phyloP scores from a whole-genome alignment of 768 basidiomycete genomes.

The Mrakia frigida region DNA sequence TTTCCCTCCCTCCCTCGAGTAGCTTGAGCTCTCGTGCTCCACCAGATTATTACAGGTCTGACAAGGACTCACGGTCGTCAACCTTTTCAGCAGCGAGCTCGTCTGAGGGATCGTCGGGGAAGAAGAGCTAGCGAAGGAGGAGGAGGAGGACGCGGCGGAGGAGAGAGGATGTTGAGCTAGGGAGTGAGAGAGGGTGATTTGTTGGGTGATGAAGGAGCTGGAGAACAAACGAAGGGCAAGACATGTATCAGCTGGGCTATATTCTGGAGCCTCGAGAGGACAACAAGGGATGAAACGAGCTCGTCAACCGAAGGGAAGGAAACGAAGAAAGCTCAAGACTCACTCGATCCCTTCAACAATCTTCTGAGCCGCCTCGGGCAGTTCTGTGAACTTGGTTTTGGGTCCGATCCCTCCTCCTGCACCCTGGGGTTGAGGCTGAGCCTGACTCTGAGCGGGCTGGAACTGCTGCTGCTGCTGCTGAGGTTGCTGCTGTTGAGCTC shows the following conservation, averaged over 20 bases:
- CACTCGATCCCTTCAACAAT: slow-evolving; percentile 31
- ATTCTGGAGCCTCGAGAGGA: too few species aligned
- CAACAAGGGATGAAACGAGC: not conserved
- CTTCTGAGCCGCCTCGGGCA: slow-evolving; percentile 31
- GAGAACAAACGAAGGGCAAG: not conserved
- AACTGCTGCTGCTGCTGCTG: slow-evolving; percentile 26
- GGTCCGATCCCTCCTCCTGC: slow-evolving; percentile 14
- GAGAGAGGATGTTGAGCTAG: slow-evolving; percentile 32
- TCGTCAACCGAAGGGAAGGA: not conserved
- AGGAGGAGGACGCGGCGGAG: slow-evolving; percentile 14
- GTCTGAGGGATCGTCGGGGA: slow-evolving; percentile 26
- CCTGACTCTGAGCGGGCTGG: slow-evolving; percentile 21
- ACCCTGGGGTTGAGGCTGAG: slow-evolving; percentile 3
- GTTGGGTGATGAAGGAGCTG: slow-evolving; percentile 24
- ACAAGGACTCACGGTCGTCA: slow-evolving; percentile 18
- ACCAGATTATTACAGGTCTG: not conserved
- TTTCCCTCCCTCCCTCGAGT: too few species aligned
- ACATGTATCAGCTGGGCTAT: not conserved
- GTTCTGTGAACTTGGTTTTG: slow-evolving; percentile 29
- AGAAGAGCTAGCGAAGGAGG: slow-evolving; percentile 4
- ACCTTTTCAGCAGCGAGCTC: slow-evolving; percentile 19
- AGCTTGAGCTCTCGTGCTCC: not conserved
- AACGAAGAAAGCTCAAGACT: not conserved
- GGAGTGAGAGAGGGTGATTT: slow-evolving; percentile 22
- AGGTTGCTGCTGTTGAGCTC: slow-evolving; percentile 21